Base-by-base conservation (phyloP, 208 protist species). In the Leishmania martiniquensis region DNA sequence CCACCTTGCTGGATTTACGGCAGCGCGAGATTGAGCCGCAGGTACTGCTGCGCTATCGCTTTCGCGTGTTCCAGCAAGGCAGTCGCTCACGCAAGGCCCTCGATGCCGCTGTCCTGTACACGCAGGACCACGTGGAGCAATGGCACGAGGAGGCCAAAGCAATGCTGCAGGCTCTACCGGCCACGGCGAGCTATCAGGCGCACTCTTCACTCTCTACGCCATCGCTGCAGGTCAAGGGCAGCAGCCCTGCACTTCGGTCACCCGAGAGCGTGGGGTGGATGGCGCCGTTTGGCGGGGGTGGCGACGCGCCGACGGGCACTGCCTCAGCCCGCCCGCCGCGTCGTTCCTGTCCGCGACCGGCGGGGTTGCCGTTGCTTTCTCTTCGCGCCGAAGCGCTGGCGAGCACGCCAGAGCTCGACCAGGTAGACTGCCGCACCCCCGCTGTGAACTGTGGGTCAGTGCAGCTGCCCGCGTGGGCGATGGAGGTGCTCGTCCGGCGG, bases 401-500 rank as follows among this genome's bases (percentile, higher is more conserved):
- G 29, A 84, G 72, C 66, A 57, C 73, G 39, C 60, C 71, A 2
- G 83, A 79, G 54, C 63, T 83, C 29, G 63, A 75, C 22, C 66
- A 52, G 29, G 55, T 72, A 32, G 72, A 87, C 32, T 76, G 62
- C 54, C 71, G 42, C 57, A 54, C 44, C 42, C 51, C 57, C 25
- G 39, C 17, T 1, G 34, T 22, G 72, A 74, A 17, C 55, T 37
- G 54, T 45, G 78, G 78, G 1, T 57, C 34, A 10, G 32, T 81
- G 47, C 74, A 76, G 72, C 70, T 87, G 4, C 83, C 83, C 6
- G 72, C 78, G 20, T 83, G 73, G 76, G 70, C 80, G 66, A 80
- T 88, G 74, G 81, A 88, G 67, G 75, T 82, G 55, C 75, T 90
- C 29, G 60, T 86, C 10, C 82, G 84, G 1, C 84, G 87, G 6